Conservation (phyloP, 2,329 filamentous ascomycete species). For the Magnaporthales sp. region DNA sequence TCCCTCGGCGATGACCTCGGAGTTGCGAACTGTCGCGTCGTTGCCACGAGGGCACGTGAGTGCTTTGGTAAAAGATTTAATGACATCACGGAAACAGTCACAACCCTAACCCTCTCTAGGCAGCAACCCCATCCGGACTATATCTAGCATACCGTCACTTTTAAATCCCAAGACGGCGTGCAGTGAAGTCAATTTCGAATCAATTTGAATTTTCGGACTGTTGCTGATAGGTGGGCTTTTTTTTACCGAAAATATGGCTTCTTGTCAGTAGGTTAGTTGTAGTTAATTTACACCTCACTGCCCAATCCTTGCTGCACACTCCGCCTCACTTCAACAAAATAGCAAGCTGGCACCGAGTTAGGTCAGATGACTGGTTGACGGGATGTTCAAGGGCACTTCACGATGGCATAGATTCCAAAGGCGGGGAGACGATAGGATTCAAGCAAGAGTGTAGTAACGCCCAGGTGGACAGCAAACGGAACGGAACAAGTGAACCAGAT, state of each 20-base stretch:
- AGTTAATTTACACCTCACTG: not conserved
- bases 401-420: too few species aligned
- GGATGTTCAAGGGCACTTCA: too few species aligned
- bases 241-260: too few species aligned
- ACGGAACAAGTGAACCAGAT: not conserved
- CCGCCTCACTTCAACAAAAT: not conserved
- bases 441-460: not conserved
- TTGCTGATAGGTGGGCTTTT: too few species aligned
- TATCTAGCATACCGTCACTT: too few species aligned
- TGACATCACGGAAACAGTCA: not conserved
- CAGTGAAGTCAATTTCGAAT: too few species aligned
- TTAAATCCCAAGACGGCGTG: not conserved
- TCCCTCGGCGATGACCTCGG: not conserved
- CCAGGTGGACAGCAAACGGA: not conserved
- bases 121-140: not conserved
- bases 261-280: too few species aligned
- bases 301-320: not conserved
- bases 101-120: not conserved
- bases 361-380: not conserved
- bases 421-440: not conserved
- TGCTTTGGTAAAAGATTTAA: not conserved
- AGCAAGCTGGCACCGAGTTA: not conserved
- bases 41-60: conserved; percentile 3
- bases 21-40: conserved; percentile 2
- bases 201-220: too few species aligned